A percentile compares a stretch with the other conserved stretches of the same genome.
phyloP scores from a whole-genome alignment of 345 rosid species.

The Salix exigua region DNA sequence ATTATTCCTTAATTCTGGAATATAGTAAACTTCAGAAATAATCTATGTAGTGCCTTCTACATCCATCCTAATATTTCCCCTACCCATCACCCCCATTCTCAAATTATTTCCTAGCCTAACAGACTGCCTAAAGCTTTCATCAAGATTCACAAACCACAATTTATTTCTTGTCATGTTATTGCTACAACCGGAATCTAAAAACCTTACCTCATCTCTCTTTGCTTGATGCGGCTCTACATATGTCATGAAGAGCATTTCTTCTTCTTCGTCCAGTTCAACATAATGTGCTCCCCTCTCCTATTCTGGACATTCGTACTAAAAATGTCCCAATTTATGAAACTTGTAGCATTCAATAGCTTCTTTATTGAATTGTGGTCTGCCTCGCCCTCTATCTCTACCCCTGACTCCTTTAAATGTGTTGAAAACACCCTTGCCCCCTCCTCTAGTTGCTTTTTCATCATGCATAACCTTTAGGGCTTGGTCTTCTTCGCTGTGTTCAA shows the following conservation, averaged over 20 bases:
- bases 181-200: neutral
- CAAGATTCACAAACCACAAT: no score
- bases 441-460: no score
- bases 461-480: no score
- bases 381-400: no score
- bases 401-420: no score
- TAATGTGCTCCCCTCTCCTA: neutral
- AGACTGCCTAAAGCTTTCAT: no score
- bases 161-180: neutral
- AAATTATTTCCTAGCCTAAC: no score
- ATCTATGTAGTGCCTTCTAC: neutral
- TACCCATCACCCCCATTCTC: no score
- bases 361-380: no score
- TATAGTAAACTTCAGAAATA: neutral
- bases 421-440: no score
- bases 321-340: neutral
- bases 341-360: neutral
- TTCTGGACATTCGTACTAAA: neutral
- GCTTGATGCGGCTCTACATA: neutral
- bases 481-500: no score
- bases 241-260: neutral
- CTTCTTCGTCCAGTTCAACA: neutral
- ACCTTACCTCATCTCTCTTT: neutral
- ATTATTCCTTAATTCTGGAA: neutral
- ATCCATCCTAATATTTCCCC: no score